These are phyloP conservation scores for Corinectria fuckeliana DNA, from an alignment of 2,329 filamentous ascomycete species.

Conservation along the genomic window DNA sequence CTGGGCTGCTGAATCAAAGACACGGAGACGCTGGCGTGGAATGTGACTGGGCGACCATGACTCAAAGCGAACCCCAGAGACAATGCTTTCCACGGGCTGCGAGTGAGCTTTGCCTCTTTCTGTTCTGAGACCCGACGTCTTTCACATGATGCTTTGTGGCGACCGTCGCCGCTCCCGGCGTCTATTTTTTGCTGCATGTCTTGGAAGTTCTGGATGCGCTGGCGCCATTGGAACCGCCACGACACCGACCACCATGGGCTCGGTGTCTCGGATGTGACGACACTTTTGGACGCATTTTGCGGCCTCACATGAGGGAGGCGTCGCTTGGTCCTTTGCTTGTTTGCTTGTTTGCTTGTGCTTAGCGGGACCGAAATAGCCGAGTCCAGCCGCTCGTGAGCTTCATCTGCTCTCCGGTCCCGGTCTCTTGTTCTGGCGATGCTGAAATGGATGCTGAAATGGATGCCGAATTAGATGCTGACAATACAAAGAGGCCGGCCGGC, in stretches of 20 bases:
- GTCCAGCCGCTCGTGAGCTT: no score
- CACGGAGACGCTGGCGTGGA: constrained; percentile 29
- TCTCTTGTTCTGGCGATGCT: no score
- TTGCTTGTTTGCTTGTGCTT: no score
- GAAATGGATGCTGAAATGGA: not conserved
- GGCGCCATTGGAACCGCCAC: constrained; percentile 21
- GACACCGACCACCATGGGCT: constrained; percentile 28
- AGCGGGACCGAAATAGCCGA: not conserved
- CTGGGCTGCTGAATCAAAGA: constrained; percentile 29
- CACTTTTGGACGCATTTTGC: constrained; percentile 7
- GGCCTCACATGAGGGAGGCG: constrained; percentile 2
- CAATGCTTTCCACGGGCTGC: constrained; percentile 24
- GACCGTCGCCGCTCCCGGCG: constrained; percentile 32
- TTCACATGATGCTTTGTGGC: constrained; percentile 37
- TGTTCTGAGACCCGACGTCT: constrained; percentile 2
- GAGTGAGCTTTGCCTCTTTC: not conserved
- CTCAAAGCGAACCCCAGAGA: constrained; percentile 30
- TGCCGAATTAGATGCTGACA: not conserved
- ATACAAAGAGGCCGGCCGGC: not conserved
- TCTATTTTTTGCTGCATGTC: constrained; percentile 31
- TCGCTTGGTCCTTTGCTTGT: not conserved
- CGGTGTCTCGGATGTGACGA: constrained; percentile 36
- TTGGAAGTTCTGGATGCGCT: constrained; percentile 28
- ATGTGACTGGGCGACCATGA: constrained; percentile 38
- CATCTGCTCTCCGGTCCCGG: not conserved